Percentiles rank a stretch among this genome's conserved stretches.
These are phyloP conservation scores for Phytophthora sp. DNA, from an alignment of 352 stramenopile species.

Conservation along the genomic window DNA sequence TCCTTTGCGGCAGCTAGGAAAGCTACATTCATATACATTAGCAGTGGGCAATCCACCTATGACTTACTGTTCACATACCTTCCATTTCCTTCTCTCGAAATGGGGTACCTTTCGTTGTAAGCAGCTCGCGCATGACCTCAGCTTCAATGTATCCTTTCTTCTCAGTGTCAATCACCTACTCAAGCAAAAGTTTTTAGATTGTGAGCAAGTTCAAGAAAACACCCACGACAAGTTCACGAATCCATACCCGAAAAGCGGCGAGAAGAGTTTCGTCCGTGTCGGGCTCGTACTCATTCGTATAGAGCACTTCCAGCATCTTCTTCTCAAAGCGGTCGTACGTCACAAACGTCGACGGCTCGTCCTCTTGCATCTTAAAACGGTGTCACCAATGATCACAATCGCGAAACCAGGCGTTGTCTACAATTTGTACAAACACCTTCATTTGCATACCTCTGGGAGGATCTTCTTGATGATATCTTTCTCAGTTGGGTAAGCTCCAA, in stretches of 20 bases:
- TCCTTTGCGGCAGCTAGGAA: constrained; percentile 88
- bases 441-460: constrained; percentile 72
- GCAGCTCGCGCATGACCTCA: constrained; percentile 86
- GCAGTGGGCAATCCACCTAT: background rate
- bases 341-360: constrained; percentile 91
- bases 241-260: constrained; percentile 62
- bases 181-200: background rate
- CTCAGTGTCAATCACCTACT: constrained; percentile 69
- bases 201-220: background rate
- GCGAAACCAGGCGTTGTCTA: background rate
- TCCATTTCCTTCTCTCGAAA: constrained; percentile 94
- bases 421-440: background rate
- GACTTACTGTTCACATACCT: constrained; percentile 28
- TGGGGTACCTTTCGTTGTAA: constrained; percentile 89
- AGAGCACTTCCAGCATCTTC: constrained; percentile 93
- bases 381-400: background rate
- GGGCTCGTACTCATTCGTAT: constrained; percentile 88
- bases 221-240: background rate
- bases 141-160: constrained; percentile 92
- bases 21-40: too few relatives aligned
- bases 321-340: constrained; percentile 92
- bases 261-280: constrained; percentile 91
- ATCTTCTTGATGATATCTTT: constrained; percentile 93
- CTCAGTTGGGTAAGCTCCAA: constrained; percentile 90
- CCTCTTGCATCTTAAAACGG: constrained; percentile 87